Conservation (phyloP, 495 filamentous ascomycete species). For the Xylaria curta region DNA sequence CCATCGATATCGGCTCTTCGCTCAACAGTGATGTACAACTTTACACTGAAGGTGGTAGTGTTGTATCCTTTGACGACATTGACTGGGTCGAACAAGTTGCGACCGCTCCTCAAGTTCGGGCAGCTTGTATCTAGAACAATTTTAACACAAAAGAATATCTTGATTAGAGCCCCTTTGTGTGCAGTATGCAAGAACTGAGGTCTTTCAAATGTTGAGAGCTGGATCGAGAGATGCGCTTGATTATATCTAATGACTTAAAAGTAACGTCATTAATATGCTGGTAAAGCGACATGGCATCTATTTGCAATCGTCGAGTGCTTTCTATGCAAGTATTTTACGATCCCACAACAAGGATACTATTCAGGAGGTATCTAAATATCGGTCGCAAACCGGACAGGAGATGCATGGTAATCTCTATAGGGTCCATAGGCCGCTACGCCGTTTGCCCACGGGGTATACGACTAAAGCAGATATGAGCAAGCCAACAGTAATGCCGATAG, state of each 20-base stretch:
- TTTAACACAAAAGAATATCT: too few species aligned
- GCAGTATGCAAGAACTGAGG: too few species aligned
- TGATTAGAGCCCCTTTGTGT: too few species aligned
- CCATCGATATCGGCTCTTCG: too few species aligned
- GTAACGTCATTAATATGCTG: neutral
- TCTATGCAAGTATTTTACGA: neutral
- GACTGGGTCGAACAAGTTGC: too few species aligned
- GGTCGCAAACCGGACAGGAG: neutral
- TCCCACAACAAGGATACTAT: neutral
- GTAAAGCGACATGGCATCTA: neutral
- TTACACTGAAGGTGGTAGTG: too few species aligned
- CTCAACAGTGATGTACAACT: too few species aligned
- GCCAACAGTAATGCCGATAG: constrained; percentile 88
- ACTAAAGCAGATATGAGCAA: constrained; percentile 81
- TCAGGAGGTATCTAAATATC: neutral
- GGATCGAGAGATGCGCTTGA: neutral
- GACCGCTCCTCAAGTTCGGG: too few species aligned
- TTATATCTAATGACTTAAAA: neutral
- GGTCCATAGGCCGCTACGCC: constrained; percentile 81
- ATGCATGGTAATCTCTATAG: constrained; percentile 55
- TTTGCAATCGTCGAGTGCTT: neutral
- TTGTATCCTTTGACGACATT: too few species aligned
- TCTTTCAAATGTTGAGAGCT: too few species aligned
- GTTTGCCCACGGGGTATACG: constrained; percentile 88
- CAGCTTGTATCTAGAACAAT: too few species aligned